Evolutionary conservation across 805 yeast genomes (phyloP).

Genomic region (Dipodascopsis uninucleata): DNA sequence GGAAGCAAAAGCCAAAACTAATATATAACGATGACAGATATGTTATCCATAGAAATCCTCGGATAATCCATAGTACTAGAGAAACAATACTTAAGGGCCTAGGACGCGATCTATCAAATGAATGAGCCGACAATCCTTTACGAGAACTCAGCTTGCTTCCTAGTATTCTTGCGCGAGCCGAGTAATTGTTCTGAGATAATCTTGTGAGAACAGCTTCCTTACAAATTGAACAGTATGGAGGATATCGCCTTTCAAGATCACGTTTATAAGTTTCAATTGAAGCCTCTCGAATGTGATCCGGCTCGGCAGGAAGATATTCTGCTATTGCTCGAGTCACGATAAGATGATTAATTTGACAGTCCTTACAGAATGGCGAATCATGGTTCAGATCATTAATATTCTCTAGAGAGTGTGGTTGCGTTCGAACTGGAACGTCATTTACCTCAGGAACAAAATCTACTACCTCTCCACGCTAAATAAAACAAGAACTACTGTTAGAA

Average conservation of each 20-base stretch:
- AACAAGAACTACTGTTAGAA: too few species aligned
- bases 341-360: conserved; percentile 15
- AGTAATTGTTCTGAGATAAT: conserved; percentile 13
- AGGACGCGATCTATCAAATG: background rate
- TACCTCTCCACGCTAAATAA: conserved; percentile 18
- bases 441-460: conserved; percentile 18
- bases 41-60: conserved; percentile 6
- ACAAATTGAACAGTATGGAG: conserved; percentile 19
- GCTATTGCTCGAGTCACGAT: conserved; percentile 20
- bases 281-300: conserved; percentile 7
- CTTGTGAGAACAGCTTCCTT: conserved; percentile 1
- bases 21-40: conserved; percentile 4
- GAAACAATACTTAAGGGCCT: conserved; percentile 5
- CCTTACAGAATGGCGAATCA: conserved; percentile 20
- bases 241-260: conserved; percentile 21
- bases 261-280: conserved; percentile 10
- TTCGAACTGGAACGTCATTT: background rate
- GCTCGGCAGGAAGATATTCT: conserved; percentile 16
- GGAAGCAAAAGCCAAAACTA: too few species aligned
- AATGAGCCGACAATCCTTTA: background rate
- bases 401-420: background rate
- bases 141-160: conserved; percentile 4
- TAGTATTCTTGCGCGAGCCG: conserved; percentile 14
- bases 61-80: conserved; percentile 10
- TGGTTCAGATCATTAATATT: background rate